Base-by-base conservation (phyloP, 176 grass and related monocot species). In the Oropetium thomaeum region DNA sequence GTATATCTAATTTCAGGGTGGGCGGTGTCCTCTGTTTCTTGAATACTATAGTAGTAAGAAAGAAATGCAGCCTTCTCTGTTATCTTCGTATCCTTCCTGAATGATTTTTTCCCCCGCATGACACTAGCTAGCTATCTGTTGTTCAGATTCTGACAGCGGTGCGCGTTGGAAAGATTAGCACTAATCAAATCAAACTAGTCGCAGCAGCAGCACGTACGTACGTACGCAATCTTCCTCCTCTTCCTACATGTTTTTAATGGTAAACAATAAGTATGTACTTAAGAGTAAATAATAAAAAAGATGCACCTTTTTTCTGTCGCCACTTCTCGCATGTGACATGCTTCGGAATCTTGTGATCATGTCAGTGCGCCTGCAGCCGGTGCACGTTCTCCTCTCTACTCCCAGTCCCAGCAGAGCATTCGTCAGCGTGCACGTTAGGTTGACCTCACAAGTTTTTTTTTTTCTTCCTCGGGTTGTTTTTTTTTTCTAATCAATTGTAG, bases 301-400 rank as follows among this genome's bases (percentile, higher is more conserved):
- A 16, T 10, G 5, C 5, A 20, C 43, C 23, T 70, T 49, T 49
- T 49, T 70, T 33, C 10, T n/a, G 38, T 32, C 8, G 43, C 29
- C 30, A 10, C 13, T 8, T 8, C 31, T 8, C 31, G 70, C 70
- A 86, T 69, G 83, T 74, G 70, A 40, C 54, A 33, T 79, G 83
- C 20, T 62, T 43, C 41, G 60, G 60, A 60, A 45, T 58, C 10
- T 67, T 74, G 49, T 74, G 69, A 48, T 19, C 8, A 32, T 71
- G 75, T 42, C 84, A 55, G 63, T 12, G 73, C 43, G 64, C 28
- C 75, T 42, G 43, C 64, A 63, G 35, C 42, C 51, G 54, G 42
- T 81, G 43, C 63, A 43, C 58, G 51, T 81, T 70, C 66, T 34
- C 62, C 12, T 52, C 12, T 52, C 29, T 37, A 26, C 52, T 45